A percentile compares a stretch with the other conserved stretches of the same genome.
These are phyloP conservation scores for Xylaria sp. DNA, from an alignment of 2,329 filamentous ascomycete genomes.

Conservation along the genomic window DNA sequence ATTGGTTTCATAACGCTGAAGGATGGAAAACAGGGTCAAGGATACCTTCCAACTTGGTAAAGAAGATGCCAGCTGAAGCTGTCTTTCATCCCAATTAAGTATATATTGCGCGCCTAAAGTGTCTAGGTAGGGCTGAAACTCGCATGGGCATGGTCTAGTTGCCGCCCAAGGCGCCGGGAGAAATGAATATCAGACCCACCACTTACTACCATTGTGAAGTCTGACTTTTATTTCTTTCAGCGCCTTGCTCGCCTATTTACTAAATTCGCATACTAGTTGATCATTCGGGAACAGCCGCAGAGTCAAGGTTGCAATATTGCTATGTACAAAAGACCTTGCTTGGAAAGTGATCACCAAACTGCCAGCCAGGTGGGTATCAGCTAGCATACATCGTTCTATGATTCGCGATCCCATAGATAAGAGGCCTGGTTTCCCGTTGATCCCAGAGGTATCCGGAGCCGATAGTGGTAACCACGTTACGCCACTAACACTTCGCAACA, in stretches of 20 bases:
- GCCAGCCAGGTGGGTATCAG: neutral
- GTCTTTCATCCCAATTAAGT: neutral
- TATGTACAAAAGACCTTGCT: neutral
- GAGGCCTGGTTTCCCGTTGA: neutral
- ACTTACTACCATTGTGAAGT: too few species aligned
- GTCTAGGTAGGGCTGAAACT: conserved; percentile 21
- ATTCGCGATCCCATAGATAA: neutral
- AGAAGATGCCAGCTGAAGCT: neutral
- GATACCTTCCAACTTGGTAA: neutral
- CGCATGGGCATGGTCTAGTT: neutral
- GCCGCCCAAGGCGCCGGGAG: neutral
- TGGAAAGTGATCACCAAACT: conserved; percentile 1
- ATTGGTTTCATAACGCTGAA: conserved; percentile 21
- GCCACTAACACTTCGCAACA: conserved; percentile 44
- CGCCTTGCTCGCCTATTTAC: too few species aligned
- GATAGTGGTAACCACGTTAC: neutral
- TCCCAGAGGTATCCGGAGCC: neutral
- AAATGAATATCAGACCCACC: too few species aligned
- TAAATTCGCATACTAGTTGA: neutral
- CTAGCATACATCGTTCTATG: neutral
- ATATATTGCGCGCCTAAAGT: neutral
- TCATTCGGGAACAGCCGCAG: conserved; percentile 3
- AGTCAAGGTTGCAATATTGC: conserved; percentile 10
- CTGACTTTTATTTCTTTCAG: too few species aligned
- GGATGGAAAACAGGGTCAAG: conserved; percentile 8